These are phyloP conservation scores for Diaporthe ilicicola DNA, from an alignment of 2,329 filamentous ascomycete genomes.

Conservation along the genomic window DNA sequence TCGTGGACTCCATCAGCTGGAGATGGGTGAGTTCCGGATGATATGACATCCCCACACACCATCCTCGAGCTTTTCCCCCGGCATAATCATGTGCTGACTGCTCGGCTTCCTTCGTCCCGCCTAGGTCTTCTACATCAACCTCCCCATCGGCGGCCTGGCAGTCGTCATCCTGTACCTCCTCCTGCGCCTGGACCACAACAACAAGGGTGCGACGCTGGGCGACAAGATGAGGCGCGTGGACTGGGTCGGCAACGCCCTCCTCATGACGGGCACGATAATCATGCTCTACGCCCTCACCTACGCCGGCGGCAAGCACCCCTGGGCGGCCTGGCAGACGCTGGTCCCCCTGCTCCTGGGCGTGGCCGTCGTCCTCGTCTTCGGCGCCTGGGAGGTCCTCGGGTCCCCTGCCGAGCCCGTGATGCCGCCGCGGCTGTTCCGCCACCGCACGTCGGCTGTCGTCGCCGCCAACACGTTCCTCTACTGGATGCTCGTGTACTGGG, in stretches of 20 bases:
- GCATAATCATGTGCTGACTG: no score
- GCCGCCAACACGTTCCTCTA: slow-evolving; percentile 29
- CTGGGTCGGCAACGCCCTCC: slow-evolving; percentile 44
- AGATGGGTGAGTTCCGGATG: no score
- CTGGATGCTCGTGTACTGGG: not conserved
- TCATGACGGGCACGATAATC: slow-evolving; percentile 40
- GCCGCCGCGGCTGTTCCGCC: slow-evolving; percentile 34
- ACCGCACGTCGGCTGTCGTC: slow-evolving; percentile 30
- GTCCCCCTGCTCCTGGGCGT: slow-evolving; percentile 52
- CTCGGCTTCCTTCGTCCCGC: no score
- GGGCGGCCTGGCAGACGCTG: slow-evolving; percentile 47
- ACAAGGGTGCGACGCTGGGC: slow-evolving; percentile 33
- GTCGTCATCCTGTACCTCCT: slow-evolving; percentile 43
- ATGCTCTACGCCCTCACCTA: slow-evolving; percentile 52
- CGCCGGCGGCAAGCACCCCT: slow-evolving; percentile 49
- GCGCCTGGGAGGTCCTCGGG: slow-evolving; percentile 5
- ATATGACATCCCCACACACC: no score
- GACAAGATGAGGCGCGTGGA: slow-evolving; percentile 41
- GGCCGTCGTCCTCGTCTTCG: slow-evolving; percentile 24
- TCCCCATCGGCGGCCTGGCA: not conserved
- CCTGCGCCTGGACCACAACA: slow-evolving; percentile 47
- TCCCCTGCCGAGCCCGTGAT: slow-evolving; percentile 34
- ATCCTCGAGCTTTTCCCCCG: no score
- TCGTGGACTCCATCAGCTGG: slow-evolving; percentile 37
- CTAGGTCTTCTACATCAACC: slow-evolving; percentile 37